Conservation (phyloP, 179 eudicot species). For the Beta corolliflora region DNA sequence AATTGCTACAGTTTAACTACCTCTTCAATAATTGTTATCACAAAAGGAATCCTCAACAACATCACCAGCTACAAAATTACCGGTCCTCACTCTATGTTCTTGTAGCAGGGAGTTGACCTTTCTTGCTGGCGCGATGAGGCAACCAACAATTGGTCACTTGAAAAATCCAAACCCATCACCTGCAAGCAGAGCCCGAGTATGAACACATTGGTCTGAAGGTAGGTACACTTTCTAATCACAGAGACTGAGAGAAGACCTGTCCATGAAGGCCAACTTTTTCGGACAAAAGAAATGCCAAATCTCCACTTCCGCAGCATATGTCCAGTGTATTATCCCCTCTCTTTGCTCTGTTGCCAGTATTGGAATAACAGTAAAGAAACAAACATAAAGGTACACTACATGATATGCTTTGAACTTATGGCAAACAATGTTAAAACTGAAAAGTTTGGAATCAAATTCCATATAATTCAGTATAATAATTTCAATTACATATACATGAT, state of each 20-base stretch:
- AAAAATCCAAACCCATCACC: conserved; percentile 85
- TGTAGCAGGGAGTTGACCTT: conserved; percentile 51
- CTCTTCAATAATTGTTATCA: not conserved
- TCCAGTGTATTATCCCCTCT: conserved; percentile 72
- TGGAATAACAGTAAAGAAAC: not conserved
- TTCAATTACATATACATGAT: not conserved
- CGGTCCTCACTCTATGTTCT: conserved; percentile 81
- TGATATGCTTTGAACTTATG: not conserved
- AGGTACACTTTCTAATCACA: not conserved
- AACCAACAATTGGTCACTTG: conserved; percentile 60
- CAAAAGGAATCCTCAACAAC: conserved; percentile 1
- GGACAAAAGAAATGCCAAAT: conserved; percentile 80
- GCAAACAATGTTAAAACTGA: not conserved
- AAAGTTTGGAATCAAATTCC: not conserved
- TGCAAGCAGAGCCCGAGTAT: conserved; percentile 25
- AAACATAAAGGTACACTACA: not conserved
- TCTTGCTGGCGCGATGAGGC: conserved; percentile 68
- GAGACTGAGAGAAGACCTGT: conserved; percentile 38
- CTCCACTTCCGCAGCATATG: conserved; percentile 91
- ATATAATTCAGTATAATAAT: not conserved
- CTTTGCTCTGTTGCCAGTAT: conserved; percentile 51
- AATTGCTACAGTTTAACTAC: not conserved
- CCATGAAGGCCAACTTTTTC: conserved; percentile 74
- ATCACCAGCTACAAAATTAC: conserved; percentile 19
- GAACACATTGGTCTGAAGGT: not conserved